phyloP scores from a whole-genome alignment of 1,139 yeast genomes.

The Magnusiomyces paraingens region DNA sequence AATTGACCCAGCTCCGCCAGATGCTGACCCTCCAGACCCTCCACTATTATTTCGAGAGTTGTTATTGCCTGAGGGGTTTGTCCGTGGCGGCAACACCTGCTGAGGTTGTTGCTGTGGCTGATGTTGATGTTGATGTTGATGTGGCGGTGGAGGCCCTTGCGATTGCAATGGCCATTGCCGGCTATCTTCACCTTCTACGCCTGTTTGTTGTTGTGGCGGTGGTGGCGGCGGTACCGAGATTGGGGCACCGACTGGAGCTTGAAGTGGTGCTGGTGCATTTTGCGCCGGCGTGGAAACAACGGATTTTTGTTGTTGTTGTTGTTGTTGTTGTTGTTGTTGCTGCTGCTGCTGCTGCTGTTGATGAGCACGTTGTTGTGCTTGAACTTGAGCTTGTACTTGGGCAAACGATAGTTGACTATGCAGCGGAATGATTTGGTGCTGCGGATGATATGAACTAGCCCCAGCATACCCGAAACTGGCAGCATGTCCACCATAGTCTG shows the following conservation, averaged over 20 bases:
- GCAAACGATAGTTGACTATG: neutral
- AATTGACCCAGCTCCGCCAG: too few relatives aligned
- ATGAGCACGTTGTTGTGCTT: constrained; percentile 14
- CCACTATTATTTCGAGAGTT: too few relatives aligned
- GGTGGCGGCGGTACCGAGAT: constrained; percentile 4
- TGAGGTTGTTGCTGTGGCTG: constrained; percentile 3
- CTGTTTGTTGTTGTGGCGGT: constrained; percentile 2
- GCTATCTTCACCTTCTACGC: constrained; percentile 2
- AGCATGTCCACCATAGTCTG: constrained; percentile 24
- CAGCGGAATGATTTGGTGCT: constrained; percentile 4
- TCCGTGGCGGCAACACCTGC: neutral
- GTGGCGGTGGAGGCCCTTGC: neutral
- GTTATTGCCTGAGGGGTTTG: too few relatives aligned
- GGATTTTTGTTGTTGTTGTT: constrained; percentile 5
- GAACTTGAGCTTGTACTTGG: constrained; percentile 14
- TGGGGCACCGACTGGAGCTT: constrained; percentile 7
- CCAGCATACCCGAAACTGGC: constrained; percentile 9
- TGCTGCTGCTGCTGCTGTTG: constrained; percentile 18
- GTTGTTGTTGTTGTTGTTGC: constrained; percentile 2
- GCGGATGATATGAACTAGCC: constrained; percentile 1
- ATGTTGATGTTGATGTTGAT: constrained; percentile 2
- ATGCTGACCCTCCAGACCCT: too few relatives aligned
- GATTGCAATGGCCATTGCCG: neutral
- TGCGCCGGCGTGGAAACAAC: too few relatives aligned
- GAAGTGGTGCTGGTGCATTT: constrained; percentile 6